Evolutionary conservation across 345 rosid genomes (phyloP).

Genomic region (Moricandia arvensis): DNA sequence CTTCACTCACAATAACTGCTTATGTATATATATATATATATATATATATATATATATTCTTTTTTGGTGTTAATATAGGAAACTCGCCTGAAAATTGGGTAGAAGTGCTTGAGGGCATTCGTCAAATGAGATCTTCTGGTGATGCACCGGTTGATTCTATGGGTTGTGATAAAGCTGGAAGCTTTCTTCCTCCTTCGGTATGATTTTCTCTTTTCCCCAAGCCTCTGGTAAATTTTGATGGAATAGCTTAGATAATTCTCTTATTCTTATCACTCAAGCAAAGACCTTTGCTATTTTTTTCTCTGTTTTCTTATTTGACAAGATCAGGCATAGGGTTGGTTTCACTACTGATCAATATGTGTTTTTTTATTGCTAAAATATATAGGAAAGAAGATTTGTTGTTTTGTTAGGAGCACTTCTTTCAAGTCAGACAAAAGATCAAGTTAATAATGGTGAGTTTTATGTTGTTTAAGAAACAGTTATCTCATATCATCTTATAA

Average conservation of each 20-base stretch:
- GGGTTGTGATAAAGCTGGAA: slow-evolving; percentile 46
- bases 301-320: no score
- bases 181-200: slow-evolving; percentile 40
- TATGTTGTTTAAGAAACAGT: slow-evolving; percentile 7
- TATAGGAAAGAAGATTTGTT: slow-evolving; percentile 75
- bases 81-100: slow-evolving; percentile 36
- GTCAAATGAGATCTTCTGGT: slow-evolving; percentile 41
- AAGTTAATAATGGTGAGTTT: slow-evolving; percentile 64
- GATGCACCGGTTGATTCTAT: slow-evolving; percentile 45
- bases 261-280: not conserved
- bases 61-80: slow-evolving; percentile 15
- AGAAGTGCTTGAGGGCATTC: slow-evolving; percentile 35
- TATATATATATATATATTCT: no score
- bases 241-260: not conserved
- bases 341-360: not conserved
- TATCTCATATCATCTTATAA: not conserved
- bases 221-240: not conserved
- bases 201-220: not conserved
- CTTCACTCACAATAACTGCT: not conserved
- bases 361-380: not conserved
- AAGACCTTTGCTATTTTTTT: not conserved
- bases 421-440: slow-evolving; percentile 83
- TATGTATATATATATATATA: no score
- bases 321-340: not conserved
- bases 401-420: slow-evolving; percentile 66